A percentile compares a stretch with the other conserved stretches of the same genome.
Conservation (phyloP, 2,329 filamentous ascomycete species). For the Xylariaceae sp. region DNA sequence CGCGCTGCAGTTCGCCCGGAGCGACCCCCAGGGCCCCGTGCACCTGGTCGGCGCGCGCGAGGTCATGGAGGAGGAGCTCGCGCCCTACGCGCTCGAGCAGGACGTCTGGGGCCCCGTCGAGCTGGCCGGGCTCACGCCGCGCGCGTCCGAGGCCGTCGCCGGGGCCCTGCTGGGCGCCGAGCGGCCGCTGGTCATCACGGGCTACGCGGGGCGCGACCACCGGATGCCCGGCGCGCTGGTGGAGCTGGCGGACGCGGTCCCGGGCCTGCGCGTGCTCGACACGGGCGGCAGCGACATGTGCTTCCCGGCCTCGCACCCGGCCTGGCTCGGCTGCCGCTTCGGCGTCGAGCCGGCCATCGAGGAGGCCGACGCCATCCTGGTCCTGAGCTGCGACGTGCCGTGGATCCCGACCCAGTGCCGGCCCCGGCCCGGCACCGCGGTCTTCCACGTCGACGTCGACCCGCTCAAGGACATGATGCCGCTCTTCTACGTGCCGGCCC, state of each 20-base stretch:
- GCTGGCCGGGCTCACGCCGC: constrained; percentile 49
- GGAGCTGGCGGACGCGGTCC: constrained; percentile 58
- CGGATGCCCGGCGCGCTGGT: constrained; percentile 54
- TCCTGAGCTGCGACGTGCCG: constrained; percentile 84
- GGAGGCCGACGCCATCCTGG: constrained; percentile 74
- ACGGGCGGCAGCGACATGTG: constrained; percentile 76
- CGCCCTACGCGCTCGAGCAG: constrained; percentile 62
- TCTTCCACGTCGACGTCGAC: constrained; percentile 60
- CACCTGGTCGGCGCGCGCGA: constrained; percentile 74
- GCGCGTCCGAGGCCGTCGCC: constrained; percentile 51
- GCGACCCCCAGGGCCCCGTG: constrained; percentile 69
- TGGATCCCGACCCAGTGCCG: constrained; percentile 77
- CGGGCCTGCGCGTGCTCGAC: constrained; percentile 64
- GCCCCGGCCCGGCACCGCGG: constrained; percentile 41
- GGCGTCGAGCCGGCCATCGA: constrained; percentile 66
- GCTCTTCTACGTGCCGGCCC: constrained; percentile 61
- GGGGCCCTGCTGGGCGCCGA: constrained; percentile 56
- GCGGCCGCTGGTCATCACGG: constrained; percentile 62
- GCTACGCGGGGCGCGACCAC: constrained; percentile 65
- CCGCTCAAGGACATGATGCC: constrained; percentile 66
- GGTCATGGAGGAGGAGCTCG: constrained; percentile 78
- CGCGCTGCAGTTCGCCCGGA: constrained; percentile 72
- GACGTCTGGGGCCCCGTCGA: constrained; percentile 63
- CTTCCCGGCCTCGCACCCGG: constrained; percentile 64
- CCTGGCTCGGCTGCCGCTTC: constrained; percentile 63